Base-by-base conservation (phyloP, 2,329 filamentous ascomycete genomes). In the Macrophomina tecta region DNA sequence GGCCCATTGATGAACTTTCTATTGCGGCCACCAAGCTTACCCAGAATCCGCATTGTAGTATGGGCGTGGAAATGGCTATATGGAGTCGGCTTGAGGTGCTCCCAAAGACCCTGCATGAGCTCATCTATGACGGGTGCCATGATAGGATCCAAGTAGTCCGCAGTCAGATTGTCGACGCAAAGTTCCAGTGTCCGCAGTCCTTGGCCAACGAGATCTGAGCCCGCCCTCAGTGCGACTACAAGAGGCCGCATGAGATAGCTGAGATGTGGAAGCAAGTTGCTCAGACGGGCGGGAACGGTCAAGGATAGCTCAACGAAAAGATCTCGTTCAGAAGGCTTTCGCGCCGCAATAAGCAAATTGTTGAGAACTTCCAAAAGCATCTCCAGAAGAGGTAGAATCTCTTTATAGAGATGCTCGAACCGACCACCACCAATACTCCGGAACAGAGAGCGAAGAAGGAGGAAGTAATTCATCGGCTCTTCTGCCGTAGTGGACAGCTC, bases 41-140 rank as follows among this genome's bases (percentile, higher is more conserved):
- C 95, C 1, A 99, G 85, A 67, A 99, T 99, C 53, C 95, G 86
- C 90, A 99, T 97, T 0, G 95, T 98, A 0, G 95, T 98, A 76
- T 99, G 95, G 0, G 96, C 92, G 75, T 98, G 94, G 78, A 97
- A 97, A 78, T 99, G 96, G 73, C 91, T 97, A 78, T 99, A 97
- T 0, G 95, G 95, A 69, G 94, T 90, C 7, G 95, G 96, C 73
- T 91, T 91, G 49, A 99, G 85, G 77, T 99, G 96, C 70, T 97
- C 94, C 85, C 97, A 99, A 1, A 99, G 84, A 1, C 94, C 94
- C 55, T 93, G 95, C 95, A 99, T 99, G 52, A 99, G 84, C 75
- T 99, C 95, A 73, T 99, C 94, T 78, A 99, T 98, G 32, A 98
- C 96, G 0, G 95, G 96, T 2, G 94, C 93, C 94, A 99, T 99